Percentiles rank a stretch among this genome's conserved stretches.
Conservation (phyloP, 1,139 yeast species). For the Saccharomycopsis crataegensis region DNA sequence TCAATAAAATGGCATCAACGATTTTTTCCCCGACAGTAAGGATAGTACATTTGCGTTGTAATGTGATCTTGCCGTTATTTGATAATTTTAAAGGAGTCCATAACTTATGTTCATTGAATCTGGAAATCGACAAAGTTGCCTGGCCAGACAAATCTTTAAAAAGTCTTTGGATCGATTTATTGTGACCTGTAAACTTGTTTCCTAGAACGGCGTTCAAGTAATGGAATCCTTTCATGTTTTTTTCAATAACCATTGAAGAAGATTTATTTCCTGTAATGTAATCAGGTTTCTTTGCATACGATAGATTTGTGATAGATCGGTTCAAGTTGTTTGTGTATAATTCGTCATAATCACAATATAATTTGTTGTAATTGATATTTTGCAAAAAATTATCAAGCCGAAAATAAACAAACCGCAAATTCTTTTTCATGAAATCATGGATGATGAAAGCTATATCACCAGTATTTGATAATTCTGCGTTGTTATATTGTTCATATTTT, state of each 20-base stretch:
- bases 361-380: constrained; percentile 19
- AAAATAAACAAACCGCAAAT: constrained; percentile 37
- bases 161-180: constrained; percentile 65
- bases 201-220: constrained; percentile 24
- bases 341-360: constrained; percentile 25
- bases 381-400: constrained; percentile 25
- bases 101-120: constrained; percentile 53
- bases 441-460: constrained; percentile 36
- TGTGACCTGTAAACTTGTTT: constrained; percentile 75
- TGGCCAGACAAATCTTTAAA: constrained; percentile 59
- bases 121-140: constrained; percentile 43
- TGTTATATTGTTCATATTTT: constrained; percentile 24
- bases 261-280: neutral
- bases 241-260: neutral
- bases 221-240: constrained; percentile 10
- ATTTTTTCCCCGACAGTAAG: constrained; percentile 34
- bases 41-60: constrained; percentile 29
- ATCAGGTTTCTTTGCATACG: neutral
- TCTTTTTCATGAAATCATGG: constrained; percentile 37
- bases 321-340: neutral
- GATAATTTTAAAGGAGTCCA: constrained; percentile 41
- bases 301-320: constrained; percentile 8
- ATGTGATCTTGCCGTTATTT: constrained; percentile 24
- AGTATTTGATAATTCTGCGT: constrained; percentile 23
- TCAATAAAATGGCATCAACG: constrained; percentile 44